A percentile compares a stretch with the other conserved stretches of the same genome.
Conservation (phyloP, 805 yeast genomes). For the Lipomyces kockii region DNA sequence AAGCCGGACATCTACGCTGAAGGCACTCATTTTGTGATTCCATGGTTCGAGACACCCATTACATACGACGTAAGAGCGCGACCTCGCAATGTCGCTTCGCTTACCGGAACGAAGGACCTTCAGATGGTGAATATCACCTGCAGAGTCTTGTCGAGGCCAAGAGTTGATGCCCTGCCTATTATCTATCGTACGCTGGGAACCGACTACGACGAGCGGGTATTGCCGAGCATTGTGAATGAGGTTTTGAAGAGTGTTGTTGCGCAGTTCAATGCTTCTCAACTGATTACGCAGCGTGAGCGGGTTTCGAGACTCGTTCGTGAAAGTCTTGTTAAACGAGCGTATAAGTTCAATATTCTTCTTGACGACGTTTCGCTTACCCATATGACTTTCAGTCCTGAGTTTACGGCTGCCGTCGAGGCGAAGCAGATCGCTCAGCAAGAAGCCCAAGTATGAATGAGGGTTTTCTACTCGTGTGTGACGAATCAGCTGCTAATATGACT, state of each 20-base stretch:
- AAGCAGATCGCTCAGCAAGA: constrained; percentile 99
- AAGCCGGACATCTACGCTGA: constrained; percentile 81
- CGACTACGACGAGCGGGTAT: constrained; percentile 95
- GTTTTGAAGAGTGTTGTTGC: constrained; percentile 96
- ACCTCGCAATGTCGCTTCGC: constrained; percentile 92
- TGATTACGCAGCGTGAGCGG: constrained; percentile 98
- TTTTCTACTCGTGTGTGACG: not conserved
- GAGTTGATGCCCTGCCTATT: constrained; percentile 72
- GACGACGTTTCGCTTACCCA: constrained; percentile 96
- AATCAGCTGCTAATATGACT: not conserved
- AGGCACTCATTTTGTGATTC: constrained; percentile 93
- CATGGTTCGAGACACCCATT: constrained; percentile 93
- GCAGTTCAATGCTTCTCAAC: constrained; percentile 96
- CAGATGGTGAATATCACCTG: constrained; percentile 99
- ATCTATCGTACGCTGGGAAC: constrained; percentile 90
- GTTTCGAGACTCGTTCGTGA: constrained; percentile 92
- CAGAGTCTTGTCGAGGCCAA: constrained; percentile 92
- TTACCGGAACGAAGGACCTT: constrained; percentile 97
- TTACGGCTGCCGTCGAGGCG: constrained; percentile 96
- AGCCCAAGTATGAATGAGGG: constrained; percentile 60
- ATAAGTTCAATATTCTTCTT: constrained; percentile 79
- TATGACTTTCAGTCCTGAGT: constrained; percentile 98
- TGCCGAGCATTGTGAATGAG: constrained; percentile 98
- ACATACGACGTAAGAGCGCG: constrained; percentile 95
- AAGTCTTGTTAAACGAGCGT: constrained; percentile 86